Evolutionary conservation across 148 eudicot genomes (phyloP), one percentile per base, ranked within the genome.

Genomic region (Arbutus unedo): DNA sequence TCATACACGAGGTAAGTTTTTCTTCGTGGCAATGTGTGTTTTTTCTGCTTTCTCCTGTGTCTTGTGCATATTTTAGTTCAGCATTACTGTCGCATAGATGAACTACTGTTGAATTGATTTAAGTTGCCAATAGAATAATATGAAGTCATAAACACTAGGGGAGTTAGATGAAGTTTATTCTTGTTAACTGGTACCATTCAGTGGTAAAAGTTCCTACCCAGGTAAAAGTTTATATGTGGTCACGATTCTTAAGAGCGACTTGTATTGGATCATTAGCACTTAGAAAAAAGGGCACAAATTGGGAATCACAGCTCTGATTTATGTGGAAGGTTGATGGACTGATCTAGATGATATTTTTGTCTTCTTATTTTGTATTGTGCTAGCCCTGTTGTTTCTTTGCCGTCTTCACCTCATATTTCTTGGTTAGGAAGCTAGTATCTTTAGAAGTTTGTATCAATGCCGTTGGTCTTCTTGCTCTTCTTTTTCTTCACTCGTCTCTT

Each of bases 1-100:
- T 96, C 59, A 96, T 96, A 85, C 98, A 96, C 47, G 98, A 96
- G 98, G 98, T 82, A 87, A 84, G 87, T 85, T 83, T 41, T 79
- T n/a, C 66, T 43, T 2, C 54, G 59, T 79, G 54, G 45, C 54
- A 15, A 66, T 67, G 49, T 54, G 44, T 48, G 56, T 47, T 74
- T 76, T 84, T 43, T 45, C 49, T 77, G 79, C 59, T 54, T 53
- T 53, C 7, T 6, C 43, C 5, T 8, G 2, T 15, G 44, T 25
- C 5, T 13, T 3, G 53, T 51, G 55, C 51, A 74, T 48, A 25
- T 44, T n/a, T 21, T 48, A 2, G 31, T 19, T 73, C 15, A 21
- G 15, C 78, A 49, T 74, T 43, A 4, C 43, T 0, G 16, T 25
- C 0, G 10, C 45, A 3, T 9, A n/a, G 3, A n/a, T 48, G 25